Evolutionary conservation across 345 rosid species (phyloP).

Genomic region (Citrus mangshanensis): DNA sequence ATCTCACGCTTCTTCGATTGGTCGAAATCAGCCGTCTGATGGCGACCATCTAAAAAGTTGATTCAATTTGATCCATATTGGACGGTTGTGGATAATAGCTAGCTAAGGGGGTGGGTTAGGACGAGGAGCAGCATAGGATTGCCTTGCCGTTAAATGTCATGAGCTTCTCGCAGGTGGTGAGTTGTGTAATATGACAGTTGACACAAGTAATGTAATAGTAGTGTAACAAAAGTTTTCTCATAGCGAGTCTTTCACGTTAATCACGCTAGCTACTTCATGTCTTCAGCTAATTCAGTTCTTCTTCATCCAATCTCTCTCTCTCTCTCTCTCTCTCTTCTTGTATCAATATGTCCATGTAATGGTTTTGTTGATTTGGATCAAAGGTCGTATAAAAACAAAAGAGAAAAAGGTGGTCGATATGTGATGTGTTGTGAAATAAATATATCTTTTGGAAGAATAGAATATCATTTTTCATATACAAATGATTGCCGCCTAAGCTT

Average conservation of each 20-base stretch:
- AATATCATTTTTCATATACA: background rate
- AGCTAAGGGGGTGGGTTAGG: background rate
- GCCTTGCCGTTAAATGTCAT: conserved; percentile 25
- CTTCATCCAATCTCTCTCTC: conserved; percentile 13
- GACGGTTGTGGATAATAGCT: background rate
- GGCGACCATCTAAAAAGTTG: background rate
- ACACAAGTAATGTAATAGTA: background rate
- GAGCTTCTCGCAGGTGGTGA: conserved; percentile 39
- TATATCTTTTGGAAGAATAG: background rate
- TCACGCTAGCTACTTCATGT: conserved; percentile 34
- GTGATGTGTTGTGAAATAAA: background rate
- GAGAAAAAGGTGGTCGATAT: background rate
- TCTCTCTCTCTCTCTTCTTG: conserved; percentile 4
- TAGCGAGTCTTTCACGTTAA: conserved; percentile 38
- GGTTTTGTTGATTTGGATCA: background rate
- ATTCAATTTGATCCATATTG: background rate
- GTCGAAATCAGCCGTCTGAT: background rate
- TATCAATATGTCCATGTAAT: background rate
- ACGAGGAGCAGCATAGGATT: conserved; percentile 15
- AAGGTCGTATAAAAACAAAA: background rate
- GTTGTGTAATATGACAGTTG: conserved; percentile 15
- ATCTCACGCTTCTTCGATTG: background rate
- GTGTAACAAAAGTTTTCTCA: conserved; percentile 23
- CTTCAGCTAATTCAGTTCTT: conserved; percentile 1
- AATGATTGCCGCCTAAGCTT: conserved; percentile 16